Base-by-base conservation (phyloP, 495 filamentous ascomycete species). In the Diplogelasinospora grovesii region DNA sequence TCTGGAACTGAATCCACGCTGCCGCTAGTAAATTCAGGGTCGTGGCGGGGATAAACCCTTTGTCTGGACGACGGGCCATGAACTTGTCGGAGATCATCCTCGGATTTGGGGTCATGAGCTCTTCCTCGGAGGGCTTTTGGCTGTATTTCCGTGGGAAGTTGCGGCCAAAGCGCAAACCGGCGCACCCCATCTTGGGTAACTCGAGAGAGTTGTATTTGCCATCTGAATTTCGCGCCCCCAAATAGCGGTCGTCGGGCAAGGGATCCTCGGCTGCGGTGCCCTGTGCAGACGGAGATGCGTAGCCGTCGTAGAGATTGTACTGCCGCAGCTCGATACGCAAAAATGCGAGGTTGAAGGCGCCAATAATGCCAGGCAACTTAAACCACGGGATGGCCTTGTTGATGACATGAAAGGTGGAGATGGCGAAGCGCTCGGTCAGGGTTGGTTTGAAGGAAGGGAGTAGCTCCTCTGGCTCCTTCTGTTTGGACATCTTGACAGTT, bases 1-100 rank as follows among this genome's bases (percentile, higher is more conserved):
- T 51, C 36, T 70, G 66, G 41, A 70, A 70, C 46, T 70, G 66
- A 21, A 70, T 70, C 66, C 66, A 70, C 0, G 65, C 65, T 3
- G 66, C 66, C 2, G 66, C 66, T 10, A 70, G 50, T 32, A 70
- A 26, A 48, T 70, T 70, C 22, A 70, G 25, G 8, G 50, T 60
- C 4, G 64, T 67, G 11, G 66, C 66, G 0, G 65, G 66, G 10
- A 59, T 60, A 49, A 70, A 69, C 10, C 19, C 20, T 9, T 36
- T 45, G 0, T 48, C 52, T n/a, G n/a, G n/a, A 4, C 57, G 52
- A 7, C 65, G 41, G 1, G 47, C 53, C 45, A 70, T 36, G 22
- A 70, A 55, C 31, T 46, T 36, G 25, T 68, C 50, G 33, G 58
- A 63, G 7, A 70, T 43, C 2, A 60, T 15, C 13, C 66, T 35